phyloP scores from a whole-genome alignment of 73 alveolate species.

The Uronychia binucleata region DNA sequence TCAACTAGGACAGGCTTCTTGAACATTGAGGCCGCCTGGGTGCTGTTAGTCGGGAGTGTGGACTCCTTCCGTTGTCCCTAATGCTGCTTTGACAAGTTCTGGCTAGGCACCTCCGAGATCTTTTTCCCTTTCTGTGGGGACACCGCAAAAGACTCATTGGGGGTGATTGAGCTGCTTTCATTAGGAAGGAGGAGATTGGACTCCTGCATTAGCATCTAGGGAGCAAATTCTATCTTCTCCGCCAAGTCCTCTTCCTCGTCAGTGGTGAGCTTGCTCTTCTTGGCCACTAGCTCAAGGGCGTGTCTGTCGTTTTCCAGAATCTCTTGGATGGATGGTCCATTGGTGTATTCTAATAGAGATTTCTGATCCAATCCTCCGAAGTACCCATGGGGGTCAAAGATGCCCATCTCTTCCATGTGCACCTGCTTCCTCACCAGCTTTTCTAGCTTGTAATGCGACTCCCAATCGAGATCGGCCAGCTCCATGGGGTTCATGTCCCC shows the following conservation, averaged over 20 bases:
- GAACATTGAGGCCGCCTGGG: no score
- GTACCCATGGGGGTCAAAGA: neutral
- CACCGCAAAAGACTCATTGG: neutral
- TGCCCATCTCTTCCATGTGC: neutral
- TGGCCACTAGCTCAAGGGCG: neutral
- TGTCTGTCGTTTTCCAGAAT: neutral
- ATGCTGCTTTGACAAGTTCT: neutral
- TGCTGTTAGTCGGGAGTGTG: neutral
- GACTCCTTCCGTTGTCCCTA: neutral
- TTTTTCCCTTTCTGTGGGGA: neutral
- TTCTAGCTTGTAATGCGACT: neutral
- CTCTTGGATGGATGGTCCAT: neutral
- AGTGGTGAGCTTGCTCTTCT: neutral
- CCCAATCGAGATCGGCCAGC: neutral
- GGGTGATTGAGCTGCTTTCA: neutral
- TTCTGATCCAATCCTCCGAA: neutral
- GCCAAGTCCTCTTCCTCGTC: neutral
- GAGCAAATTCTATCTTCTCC: neutral
- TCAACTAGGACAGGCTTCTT: neutral
- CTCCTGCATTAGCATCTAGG: neutral
- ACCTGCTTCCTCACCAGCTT: neutral
- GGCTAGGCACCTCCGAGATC: neutral
- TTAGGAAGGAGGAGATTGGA: neutral
- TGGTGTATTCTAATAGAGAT: neutral
- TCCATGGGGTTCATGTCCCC: neutral